phyloP scores from a whole-genome alignment of 768 basidiomycete genomes.

The Pulveroboletus ravenelii region DNA sequence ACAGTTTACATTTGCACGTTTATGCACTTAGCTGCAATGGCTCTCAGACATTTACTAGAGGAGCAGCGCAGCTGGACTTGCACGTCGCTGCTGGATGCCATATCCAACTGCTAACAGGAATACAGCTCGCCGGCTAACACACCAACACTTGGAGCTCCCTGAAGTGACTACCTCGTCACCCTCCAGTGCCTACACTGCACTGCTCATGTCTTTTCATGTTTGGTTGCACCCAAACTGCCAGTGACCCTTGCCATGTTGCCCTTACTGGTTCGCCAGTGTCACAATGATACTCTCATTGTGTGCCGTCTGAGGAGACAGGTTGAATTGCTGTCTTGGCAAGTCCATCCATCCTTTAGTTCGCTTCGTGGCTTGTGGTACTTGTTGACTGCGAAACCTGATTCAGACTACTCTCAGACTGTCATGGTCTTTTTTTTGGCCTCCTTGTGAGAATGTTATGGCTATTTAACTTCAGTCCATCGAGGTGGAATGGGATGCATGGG shows the following conservation, averaged over 20 bases:
- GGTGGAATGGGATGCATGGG: not conserved
- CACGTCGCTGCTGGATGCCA: not conserved
- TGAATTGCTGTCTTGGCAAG: not conserved
- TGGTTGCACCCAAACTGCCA: not conserved
- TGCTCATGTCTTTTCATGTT: not conserved
- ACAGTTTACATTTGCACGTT: not conserved
- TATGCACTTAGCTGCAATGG: no score
- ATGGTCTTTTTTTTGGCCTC: constrained; percentile 2
- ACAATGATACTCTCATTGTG: constrained; percentile 4
- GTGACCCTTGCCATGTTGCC: constrained; percentile 3
- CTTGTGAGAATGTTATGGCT: constrained; percentile 6
- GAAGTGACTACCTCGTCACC: constrained; percentile 2
- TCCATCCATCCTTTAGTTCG: constrained; percentile 22
- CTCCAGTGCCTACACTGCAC: not conserved
- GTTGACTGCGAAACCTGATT: constrained; percentile 29
- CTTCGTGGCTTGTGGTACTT: constrained; percentile 23
- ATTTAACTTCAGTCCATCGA: not conserved
- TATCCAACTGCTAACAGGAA: not conserved
- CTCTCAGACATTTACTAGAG: not conserved
- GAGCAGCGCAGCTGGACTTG: constrained; percentile 1
- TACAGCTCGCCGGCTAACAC: not conserved
- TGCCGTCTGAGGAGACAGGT: constrained; percentile 15
- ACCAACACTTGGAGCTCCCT: not conserved
- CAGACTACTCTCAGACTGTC: constrained; percentile 33
- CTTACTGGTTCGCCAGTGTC: constrained; percentile 8